Conservation (phyloP, 1,139 yeast species). For the Scheffersomyces titani region DNA sequence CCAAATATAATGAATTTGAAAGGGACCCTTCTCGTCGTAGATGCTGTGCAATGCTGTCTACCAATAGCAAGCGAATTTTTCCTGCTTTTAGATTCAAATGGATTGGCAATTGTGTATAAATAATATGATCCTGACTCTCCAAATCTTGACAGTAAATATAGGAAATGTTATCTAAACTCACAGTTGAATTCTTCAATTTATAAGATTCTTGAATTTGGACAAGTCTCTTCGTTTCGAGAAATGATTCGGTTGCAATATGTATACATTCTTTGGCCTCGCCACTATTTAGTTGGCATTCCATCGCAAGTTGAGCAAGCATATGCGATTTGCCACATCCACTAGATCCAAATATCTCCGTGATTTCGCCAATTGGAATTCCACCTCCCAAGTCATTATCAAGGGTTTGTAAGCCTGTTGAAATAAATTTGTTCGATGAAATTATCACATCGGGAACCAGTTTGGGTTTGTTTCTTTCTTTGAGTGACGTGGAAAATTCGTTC, state of each 20-base stretch:
- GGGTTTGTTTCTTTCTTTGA: slow-evolving; percentile 2
- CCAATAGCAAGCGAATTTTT: slow-evolving; percentile 54
- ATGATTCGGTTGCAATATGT: slow-evolving; percentile 76
- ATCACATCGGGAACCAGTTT: slow-evolving; percentile 3
- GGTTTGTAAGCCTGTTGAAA: slow-evolving; percentile 61
- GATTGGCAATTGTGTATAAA: slow-evolving; percentile 70
- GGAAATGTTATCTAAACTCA: slow-evolving; percentile 51
- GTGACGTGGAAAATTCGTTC: slow-evolving; percentile 14
- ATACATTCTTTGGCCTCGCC: slow-evolving; percentile 44
- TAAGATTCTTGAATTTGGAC: slow-evolving; percentile 24
- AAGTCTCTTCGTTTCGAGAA: slow-evolving; percentile 65
- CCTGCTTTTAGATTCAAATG: slow-evolving; percentile 37
- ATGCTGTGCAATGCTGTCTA: slow-evolving; percentile 90
- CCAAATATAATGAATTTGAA: slow-evolving; percentile 28
- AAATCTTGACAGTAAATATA: slow-evolving; percentile 68
- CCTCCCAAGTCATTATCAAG: slow-evolving; percentile 65
- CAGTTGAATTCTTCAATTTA: slow-evolving; percentile 14
- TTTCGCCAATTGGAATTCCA: slow-evolving; percentile 65
- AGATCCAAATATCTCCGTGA: slow-evolving; percentile 83
- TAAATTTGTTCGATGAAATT: slow-evolving; percentile 12
- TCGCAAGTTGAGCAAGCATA: slow-evolving; percentile 62
- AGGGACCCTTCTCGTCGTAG: slow-evolving; percentile 63
- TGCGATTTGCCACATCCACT: slow-evolving; percentile 88
- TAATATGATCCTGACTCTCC: slow-evolving; percentile 72
- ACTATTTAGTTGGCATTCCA: slow-evolving; percentile 54